These are phyloP conservation scores for Lipomyces lipofer DNA, from an alignment of 805 yeast species.

Conservation along the genomic window DNA sequence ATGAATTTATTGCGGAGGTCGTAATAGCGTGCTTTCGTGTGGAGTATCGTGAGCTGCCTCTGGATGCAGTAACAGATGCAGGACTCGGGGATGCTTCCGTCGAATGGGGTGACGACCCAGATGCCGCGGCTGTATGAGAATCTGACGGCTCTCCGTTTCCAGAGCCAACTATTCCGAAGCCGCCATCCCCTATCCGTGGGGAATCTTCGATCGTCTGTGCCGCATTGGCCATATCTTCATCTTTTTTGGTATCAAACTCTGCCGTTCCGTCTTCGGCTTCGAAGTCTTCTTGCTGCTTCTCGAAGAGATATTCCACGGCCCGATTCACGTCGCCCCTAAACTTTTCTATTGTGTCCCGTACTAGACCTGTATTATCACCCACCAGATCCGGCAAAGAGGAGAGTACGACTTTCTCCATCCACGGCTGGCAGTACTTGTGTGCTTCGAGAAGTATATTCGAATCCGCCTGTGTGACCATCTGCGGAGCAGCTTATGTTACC, in stretches of 20 bases:
- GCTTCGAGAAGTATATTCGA: conserved; percentile 11
- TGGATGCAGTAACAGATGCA: background rate
- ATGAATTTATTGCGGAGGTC: background rate
- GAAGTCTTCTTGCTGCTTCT: conserved; percentile 9
- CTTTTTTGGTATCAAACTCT: background rate
- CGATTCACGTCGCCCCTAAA: conserved; percentile 26
- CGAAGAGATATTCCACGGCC: conserved; percentile 25
- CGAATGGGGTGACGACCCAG: conserved; percentile 1
- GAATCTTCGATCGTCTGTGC: background rate
- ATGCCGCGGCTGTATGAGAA: conserved; percentile 1
- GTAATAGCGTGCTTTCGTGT: conserved; percentile 1
- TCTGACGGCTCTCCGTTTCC: background rate
- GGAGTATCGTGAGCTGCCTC: background rate
- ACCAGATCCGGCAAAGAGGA: conserved; percentile 19
- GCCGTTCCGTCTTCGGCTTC: background rate
- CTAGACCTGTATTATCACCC: conserved; percentile 7
- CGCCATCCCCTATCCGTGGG: background rate
- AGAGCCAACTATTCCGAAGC: background rate
- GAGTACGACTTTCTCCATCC: conserved; percentile 28
- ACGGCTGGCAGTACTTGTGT: conserved; percentile 26
- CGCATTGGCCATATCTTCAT: background rate
- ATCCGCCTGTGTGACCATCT: conserved; percentile 10
- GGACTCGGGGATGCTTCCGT: conserved; percentile 2
- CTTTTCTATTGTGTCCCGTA: conserved; percentile 24
- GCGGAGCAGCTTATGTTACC: background rate